phyloP scores from a whole-genome alignment of 805 yeast species.

The Wilhelminamyces savonicus region DNA sequence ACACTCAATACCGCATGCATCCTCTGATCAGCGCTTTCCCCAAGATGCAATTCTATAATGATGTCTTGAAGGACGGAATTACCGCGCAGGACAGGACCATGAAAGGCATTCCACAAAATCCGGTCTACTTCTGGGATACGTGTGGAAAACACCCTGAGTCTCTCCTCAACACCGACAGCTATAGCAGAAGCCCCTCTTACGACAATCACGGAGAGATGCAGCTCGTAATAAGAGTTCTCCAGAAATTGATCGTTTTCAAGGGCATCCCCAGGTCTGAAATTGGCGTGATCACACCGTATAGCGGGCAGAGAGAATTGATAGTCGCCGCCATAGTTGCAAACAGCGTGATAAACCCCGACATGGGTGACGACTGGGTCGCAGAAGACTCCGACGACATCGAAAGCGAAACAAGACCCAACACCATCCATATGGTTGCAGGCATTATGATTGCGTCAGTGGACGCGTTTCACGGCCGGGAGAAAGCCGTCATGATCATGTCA shows the following conservation, averaged over 20 bases:
- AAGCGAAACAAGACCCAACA: constrained; percentile 39
- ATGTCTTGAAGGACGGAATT: constrained; percentile 52
- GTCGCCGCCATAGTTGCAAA: constrained; percentile 46
- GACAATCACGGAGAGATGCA: constrained; percentile 49
- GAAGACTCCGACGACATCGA: constrained; percentile 57
- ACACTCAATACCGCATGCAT: constrained; percentile 66
- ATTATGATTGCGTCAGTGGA: constrained; percentile 43
- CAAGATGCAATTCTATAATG: constrained; percentile 43
- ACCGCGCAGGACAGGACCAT: constrained; percentile 42
- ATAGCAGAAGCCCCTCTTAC: constrained; percentile 53
- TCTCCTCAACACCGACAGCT: constrained; percentile 41
- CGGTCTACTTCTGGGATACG: constrained; percentile 59
- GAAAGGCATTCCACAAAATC: constrained; percentile 40
- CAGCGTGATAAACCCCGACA: constrained; percentile 48
- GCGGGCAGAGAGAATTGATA: constrained; percentile 66
- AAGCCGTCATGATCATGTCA: constrained; percentile 44
- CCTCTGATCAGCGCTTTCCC: constrained; percentile 59
- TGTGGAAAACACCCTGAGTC: constrained; percentile 41
- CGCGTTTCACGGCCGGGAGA: constrained; percentile 57
- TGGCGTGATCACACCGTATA: constrained; percentile 70
- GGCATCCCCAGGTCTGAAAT: constrained; percentile 44
- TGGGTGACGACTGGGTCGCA: constrained; percentile 41
- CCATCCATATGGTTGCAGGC: constrained; percentile 41
- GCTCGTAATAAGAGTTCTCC: constrained; percentile 40
- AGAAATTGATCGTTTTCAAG: constrained; percentile 48